Evolutionary conservation across 2,329 filamentous ascomycete species (phyloP).

Genomic region (Alternaria alternata): DNA sequence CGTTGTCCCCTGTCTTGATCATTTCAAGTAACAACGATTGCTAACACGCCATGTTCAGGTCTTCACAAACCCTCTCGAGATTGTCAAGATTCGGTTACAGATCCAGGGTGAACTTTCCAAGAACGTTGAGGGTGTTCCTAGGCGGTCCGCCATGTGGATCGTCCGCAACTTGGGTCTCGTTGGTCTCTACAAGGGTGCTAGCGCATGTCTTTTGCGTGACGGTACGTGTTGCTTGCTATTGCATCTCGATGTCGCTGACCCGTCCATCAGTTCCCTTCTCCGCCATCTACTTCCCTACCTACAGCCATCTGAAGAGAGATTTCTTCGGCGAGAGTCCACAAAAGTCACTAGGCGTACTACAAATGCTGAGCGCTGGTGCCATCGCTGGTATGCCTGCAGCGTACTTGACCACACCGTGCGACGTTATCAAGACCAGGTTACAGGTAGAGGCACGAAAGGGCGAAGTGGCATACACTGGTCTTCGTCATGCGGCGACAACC

Average conservation of each 20-base stretch:
- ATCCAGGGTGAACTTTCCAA: conserved; percentile 96
- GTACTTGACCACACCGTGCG: conserved; percentile 95
- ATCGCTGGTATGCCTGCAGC: conserved; percentile 69
- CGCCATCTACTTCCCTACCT: conserved; percentile 97
- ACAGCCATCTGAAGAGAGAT: conserved; percentile 92
- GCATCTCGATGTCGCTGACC: conserved; percentile 18
- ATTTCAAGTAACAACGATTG: not conserved
- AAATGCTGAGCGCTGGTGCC: conserved; percentile 92
- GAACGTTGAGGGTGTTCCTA: conserved; percentile 79
- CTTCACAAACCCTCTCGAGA: conserved; percentile 97
- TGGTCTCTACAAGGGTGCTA: conserved; percentile 95
- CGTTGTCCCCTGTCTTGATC: conserved; percentile 46
- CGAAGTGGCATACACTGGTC: conserved; percentile 83
- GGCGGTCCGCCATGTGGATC: conserved; percentile 97
- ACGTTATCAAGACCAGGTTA: conserved; percentile 98
- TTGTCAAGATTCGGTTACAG: conserved; percentile 98
- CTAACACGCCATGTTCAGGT: conserved; percentile 62
- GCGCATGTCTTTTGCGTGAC: conserved; percentile 91
- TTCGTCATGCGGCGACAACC: conserved; percentile 84
- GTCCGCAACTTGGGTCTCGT: conserved; percentile 92
- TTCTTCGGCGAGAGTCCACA: conserved; percentile 88
- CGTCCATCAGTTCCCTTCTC: conserved; percentile 79
- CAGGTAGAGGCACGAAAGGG: conserved; percentile 98
- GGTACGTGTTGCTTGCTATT: conserved; percentile 31
- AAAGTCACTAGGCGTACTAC: conserved; percentile 87